These are phyloP conservation scores for Perkinsus olseni DNA, from an alignment of 169 alveolate genomes.

Conservation along the genomic window DNA sequence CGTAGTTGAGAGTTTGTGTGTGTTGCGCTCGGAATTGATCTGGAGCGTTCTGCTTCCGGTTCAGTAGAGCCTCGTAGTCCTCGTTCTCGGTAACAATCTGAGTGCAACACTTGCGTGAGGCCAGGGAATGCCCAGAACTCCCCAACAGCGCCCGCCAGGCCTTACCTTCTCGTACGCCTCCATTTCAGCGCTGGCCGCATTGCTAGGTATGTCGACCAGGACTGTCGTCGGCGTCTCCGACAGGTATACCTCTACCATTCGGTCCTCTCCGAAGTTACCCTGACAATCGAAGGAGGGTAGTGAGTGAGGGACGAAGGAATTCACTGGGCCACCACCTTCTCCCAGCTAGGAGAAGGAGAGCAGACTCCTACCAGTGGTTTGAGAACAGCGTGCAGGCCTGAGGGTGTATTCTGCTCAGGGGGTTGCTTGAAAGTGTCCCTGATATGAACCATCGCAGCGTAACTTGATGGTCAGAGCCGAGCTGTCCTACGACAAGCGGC, in stretches of 20 bases:
- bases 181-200: not conserved
- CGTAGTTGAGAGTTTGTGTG: not conserved
- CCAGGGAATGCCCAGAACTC: too few species aligned
- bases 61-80: constrained; percentile 9
- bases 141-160: not conserved
- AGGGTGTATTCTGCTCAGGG: too few species aligned
- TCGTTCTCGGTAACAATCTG: not conserved
- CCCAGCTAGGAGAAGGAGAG: not conserved
- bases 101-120: not conserved
- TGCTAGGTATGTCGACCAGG: not conserved
- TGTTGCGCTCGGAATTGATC: constrained; percentile 15
- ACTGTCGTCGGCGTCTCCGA: not conserved
- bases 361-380: too few species aligned
- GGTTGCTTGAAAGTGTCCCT: not conserved
- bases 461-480: not conserved
- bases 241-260: not conserved
- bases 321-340: not conserved
- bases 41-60: not conserved
- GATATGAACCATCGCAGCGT: not conserved
- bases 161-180: not conserved
- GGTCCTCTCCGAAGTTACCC: not conserved
- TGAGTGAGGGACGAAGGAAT: not conserved
- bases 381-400: too few species aligned
- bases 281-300: too few species aligned
- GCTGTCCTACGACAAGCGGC: not conserved